Evolutionary conservation across 2,329 filamentous ascomycete genomes (phyloP).

Genomic region (Plenodomus tracheiphilus): DNA sequence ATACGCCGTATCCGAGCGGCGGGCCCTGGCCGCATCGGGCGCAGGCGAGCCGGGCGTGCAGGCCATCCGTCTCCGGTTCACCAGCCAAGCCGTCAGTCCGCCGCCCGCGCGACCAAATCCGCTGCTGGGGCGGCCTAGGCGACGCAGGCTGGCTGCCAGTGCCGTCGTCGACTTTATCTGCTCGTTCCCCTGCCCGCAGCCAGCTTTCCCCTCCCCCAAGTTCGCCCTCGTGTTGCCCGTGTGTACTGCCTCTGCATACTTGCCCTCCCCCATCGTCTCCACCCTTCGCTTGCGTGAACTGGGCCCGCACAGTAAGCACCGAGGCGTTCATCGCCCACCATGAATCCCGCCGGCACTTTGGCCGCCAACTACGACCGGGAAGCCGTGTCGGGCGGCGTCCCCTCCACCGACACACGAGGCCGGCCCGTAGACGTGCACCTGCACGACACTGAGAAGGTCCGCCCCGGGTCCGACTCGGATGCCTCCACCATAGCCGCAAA

Average conservation of each 20-base stretch:
- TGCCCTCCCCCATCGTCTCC: conserved; percentile 9
- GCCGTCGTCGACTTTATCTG: conserved; percentile 21
- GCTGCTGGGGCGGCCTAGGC: conserved; percentile 16
- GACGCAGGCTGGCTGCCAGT: conserved; percentile 17
- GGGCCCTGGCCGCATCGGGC: conserved; percentile 1
- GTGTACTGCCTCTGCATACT: conserved; percentile 4
- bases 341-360: conserved; percentile 51
- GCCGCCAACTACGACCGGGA: conserved; percentile 48
- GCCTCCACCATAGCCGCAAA: conserved; percentile 39
- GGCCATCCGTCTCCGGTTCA: conserved; percentile 27
- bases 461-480: conserved; percentile 30
- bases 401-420: conserved; percentile 14
- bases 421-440: conserved; percentile 23
- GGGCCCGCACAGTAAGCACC: conserved; percentile 6
- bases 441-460: conserved; percentile 16
- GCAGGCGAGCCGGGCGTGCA: conserved; percentile 23
- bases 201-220: conserved; percentile 1
- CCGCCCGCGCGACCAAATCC: conserved; percentile 17
- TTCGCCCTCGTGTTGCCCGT: neutral
- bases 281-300: conserved; percentile 1
- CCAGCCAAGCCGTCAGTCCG: conserved; percentile 23
- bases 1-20: conserved; percentile 11
- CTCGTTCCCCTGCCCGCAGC: conserved; percentile 9
- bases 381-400: conserved; percentile 42
- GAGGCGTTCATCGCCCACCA: conserved; percentile 27